A percentile compares a stretch with the other conserved stretches of the same genome.
Evolutionary conservation across 2,329 filamentous ascomycete genomes (phyloP).

Genomic region (Trichoderma harzianum): DNA sequence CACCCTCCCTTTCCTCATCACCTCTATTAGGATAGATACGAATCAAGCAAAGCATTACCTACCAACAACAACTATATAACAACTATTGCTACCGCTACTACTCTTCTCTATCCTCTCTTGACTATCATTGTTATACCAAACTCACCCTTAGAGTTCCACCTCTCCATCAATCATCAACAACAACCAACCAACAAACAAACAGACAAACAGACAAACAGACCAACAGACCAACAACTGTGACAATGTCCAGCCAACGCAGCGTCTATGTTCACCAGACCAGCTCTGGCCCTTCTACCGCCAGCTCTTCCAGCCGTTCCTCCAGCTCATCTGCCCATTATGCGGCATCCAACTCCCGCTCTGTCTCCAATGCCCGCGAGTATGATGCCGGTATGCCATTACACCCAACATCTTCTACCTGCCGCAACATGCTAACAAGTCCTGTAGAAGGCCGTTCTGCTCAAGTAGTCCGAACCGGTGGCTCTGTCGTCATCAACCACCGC

Average conservation of each 20-base stretch:
- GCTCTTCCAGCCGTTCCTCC: slow-evolving; percentile 28
- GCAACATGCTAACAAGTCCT: slow-evolving; percentile 21
- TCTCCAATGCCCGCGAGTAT: slow-evolving; percentile 32
- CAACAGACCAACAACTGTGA: background rate
- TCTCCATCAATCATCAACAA: background rate
- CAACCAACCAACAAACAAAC: background rate
- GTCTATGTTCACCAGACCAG: slow-evolving; percentile 34
- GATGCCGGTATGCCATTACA: slow-evolving; percentile 29
- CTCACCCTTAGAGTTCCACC: background rate
- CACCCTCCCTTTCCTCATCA: background rate
- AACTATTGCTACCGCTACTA: background rate
- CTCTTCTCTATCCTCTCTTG: background rate
- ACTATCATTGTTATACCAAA: background rate
- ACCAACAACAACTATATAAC: background rate
- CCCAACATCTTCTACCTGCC: background rate
- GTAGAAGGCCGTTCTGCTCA: slow-evolving; percentile 27
- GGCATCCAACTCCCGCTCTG: slow-evolving; percentile 28
- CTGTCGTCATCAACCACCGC: slow-evolving; percentile 34
- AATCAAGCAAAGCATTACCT: background rate
- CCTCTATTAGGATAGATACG: background rate
- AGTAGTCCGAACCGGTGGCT: slow-evolving; percentile 25
- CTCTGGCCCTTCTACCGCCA: background rate
- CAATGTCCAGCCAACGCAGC: slow-evolving; percentile 13
- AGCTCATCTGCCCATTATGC: slow-evolving; percentile 17
- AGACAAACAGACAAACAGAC: background rate